Conservation (phyloP, 1,284 basidiomycete genomes). For the Tremellales sp. region DNA sequence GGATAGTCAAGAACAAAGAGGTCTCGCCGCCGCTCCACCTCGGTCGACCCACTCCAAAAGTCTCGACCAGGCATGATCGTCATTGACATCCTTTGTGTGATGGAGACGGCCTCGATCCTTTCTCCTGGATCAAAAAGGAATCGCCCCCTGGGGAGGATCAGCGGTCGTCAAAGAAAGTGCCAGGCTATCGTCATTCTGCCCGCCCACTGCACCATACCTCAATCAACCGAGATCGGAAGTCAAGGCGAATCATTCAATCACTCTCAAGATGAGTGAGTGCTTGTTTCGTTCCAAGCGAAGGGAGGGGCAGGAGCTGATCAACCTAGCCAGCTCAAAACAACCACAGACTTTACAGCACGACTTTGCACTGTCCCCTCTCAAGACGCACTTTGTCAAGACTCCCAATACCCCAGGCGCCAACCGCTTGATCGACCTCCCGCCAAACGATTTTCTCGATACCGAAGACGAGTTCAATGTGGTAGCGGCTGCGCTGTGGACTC, state of each 20-base stretch:
- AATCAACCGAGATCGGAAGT: too few species aligned
- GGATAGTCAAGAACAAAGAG: too few species aligned
- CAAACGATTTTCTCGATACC: constrained; percentile 29
- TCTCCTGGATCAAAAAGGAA: too few species aligned
- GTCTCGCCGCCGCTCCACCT: too few species aligned
- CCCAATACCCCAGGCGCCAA: constrained; percentile 24
- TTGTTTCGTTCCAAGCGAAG: constrained; percentile 4
- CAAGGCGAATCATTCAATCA: neutral
- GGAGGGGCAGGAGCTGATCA: neutral
- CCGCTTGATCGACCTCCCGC: constrained; percentile 28
- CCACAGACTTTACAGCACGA: constrained; percentile 18
- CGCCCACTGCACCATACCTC: too few species aligned
- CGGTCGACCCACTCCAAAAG: too few species aligned
- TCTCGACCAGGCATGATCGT: too few species aligned
- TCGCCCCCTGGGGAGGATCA: too few species aligned
- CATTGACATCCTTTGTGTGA: too few species aligned
- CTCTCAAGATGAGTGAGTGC: neutral
- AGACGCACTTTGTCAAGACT: constrained; percentile 24
- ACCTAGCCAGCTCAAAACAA: neutral
- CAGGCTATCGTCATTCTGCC: too few species aligned
- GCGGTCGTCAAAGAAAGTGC: too few species aligned
- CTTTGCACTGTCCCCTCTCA: constrained; percentile 22
- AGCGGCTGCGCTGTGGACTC: constrained; percentile 22
- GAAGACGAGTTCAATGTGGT: constrained; percentile 36
- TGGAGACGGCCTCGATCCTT: too few species aligned